Evolutionary conservation across 805 yeast species (phyloP).

Genomic region (Candida qinlingensis): DNA sequence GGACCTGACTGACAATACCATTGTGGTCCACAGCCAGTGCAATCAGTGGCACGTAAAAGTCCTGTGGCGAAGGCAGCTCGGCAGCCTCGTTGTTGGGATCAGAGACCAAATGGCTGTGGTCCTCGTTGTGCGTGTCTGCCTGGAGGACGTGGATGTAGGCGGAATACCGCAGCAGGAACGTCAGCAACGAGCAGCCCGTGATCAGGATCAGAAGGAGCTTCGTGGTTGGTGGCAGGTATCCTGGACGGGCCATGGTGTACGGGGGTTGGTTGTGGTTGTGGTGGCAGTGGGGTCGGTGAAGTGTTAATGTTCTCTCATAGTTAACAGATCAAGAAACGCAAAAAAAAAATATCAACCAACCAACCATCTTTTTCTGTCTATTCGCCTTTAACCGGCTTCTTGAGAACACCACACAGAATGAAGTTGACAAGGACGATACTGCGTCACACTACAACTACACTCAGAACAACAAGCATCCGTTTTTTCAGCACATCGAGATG

Average conservation of each 20-base stretch:
- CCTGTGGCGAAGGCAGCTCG: conserved; percentile 36
- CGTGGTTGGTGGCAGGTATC: conserved; percentile 24
- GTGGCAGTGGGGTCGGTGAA: too few relatives aligned
- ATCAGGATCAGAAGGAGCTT: conserved; percentile 21
- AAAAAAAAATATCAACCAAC: neutral
- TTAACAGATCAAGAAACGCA: too few relatives aligned
- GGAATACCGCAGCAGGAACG: conserved; percentile 28
- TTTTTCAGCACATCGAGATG: neutral
- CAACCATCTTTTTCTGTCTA: too few relatives aligned
- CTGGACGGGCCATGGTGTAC: too few relatives aligned
- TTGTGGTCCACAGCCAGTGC: conserved; percentile 39
- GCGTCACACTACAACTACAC: too few relatives aligned
- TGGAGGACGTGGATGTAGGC: conserved; percentile 24
- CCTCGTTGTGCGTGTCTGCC: conserved; percentile 18
- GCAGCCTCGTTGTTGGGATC: conserved; percentile 1
- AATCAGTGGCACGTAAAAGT: conserved; percentile 43
- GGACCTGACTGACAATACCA: conserved; percentile 28
- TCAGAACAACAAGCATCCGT: neutral
- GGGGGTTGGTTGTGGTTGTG: too few relatives aligned
- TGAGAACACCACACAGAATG: too few relatives aligned
- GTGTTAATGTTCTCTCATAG: too few relatives aligned
- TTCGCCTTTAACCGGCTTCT: too few relatives aligned
- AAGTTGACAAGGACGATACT: too few relatives aligned
- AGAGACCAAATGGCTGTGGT: conserved; percentile 19
- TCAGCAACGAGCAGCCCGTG: conserved; percentile 21